Base-by-base conservation (phyloP, 2,329 filamentous ascomycete genomes). In the Botrytis galanthina region DNA sequence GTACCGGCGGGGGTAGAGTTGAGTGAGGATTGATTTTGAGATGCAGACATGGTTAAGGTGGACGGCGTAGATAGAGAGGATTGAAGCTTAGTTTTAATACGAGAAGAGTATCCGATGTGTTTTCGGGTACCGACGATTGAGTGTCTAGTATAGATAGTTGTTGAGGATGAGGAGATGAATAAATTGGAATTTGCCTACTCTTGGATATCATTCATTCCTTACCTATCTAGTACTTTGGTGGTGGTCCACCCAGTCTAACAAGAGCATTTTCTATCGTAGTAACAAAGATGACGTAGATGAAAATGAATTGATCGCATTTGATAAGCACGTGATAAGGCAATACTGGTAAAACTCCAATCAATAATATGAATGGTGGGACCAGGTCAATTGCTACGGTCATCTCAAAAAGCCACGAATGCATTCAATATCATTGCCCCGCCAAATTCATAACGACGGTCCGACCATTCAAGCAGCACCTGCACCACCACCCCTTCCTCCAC, bases 1-100 rank as follows among this genome's bases (percentile, higher is more conserved):
- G 76, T 72, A 46, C 62, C 71, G 12, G 51, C 71, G 42, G 71
- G 71, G 18, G 62, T 48, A 10, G 71, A 69, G 67, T 79, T 79
- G 71, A 80, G 75, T 32, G 72, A 71, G 57, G 78, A 78, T 77
- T 80, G 78, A 48, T 80, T 72, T 66, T 80, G 73, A 12, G 79
- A 79, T 18, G 77, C 77, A 32, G 79, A 77, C 79, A 80, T 80
- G 29, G n/a, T 75, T 54, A n/a, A 70, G 29, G n/a, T n/a, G n/a
- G n/a, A n/a, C n/a, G n/a, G 66, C 20, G 46, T n/a, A 35, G 18
- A 74, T 76, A 12, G 54, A 70, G 54, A 12, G 29, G 44, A 63
- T 51, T 35, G 39, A 54, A 35, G n/a, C 20, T 59, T 39, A 3
- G 48, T 44, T 1, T 57, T 59, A 22, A 37, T 57, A 22, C 44